Base-by-base conservation (phyloP, 2,329 filamentous ascomycete genomes). In the Domatiomyces globalis region DNA sequence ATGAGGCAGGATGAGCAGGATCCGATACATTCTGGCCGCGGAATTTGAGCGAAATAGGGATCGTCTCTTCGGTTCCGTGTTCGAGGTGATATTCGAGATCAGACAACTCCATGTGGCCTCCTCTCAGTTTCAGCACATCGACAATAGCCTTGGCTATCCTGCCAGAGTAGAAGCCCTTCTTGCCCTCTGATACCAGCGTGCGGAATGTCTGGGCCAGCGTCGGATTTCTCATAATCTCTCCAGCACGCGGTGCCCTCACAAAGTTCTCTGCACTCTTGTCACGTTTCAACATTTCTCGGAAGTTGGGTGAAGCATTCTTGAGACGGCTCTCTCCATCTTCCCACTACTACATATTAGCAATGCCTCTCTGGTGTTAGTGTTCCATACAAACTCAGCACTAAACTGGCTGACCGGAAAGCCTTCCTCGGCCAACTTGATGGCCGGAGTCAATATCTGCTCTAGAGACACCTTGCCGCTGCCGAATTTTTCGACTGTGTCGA, bases 381-480 rank as follows among this genome's bases (percentile, higher is more conserved):
- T 39, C 4, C 84, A 65, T 67, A 90, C 85, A 58, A 76, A 81
- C 36, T 70, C 71, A 0, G 83, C 79, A 18, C 85, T 77, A 7
- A 94, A 67, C 63, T 96, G 87, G 1, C 84, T 87, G 2, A 98
- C 87, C 0, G 92, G 87, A 57, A 90, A 95, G 0, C 92, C 92
- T 52, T 86, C 78, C 66, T 96, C 90, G 4, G 81, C 92, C 36
- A 96, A 71, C 63, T 84, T 80, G 55, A 94, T 89, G 0, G 88
- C 92, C 0, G 92, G 90, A 4, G 72, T 76, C 9, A 98, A 72
- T 52, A 96, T 81, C 62, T 94, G 80, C 59, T 80, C 78, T 69
- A 96, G 60, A 7, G 73, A 79, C 12, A 96, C 61, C 64, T 84
- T 94, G 2, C 87, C 87, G 65, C 89, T 95, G 15, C 92, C 92